phyloP scores from a whole-genome alignment of 179 eudicot species.

The Heliamphora pulchella region DNA sequence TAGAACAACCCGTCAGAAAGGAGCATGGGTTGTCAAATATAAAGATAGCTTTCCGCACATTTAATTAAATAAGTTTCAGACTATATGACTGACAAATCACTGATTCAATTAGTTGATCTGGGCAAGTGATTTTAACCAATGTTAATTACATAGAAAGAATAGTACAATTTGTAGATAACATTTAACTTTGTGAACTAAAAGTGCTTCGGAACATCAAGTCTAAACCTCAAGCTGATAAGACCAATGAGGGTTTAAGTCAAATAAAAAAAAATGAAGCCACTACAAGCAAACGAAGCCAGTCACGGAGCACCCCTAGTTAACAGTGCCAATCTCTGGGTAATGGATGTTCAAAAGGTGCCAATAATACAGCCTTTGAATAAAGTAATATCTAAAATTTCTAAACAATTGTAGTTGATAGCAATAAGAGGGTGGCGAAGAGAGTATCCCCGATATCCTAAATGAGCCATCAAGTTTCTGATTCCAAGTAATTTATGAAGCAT shows the following conservation, averaged over 20 bases:
- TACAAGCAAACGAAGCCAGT: not conserved
- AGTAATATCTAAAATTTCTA: not conserved
- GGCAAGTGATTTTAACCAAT: not conserved
- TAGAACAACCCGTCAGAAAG: not conserved
- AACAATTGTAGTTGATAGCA: not conserved
- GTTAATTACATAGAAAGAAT: not conserved
- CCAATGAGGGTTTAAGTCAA: not conserved
- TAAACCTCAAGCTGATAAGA: not conserved
- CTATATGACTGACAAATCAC: not conserved
- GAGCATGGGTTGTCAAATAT: slow-evolving; percentile 1
- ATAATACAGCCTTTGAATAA: not conserved
- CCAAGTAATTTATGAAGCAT: not conserved
- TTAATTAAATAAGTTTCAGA: not conserved
- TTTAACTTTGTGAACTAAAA: not conserved
- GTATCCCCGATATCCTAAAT: not conserved
- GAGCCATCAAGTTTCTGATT: not conserved
- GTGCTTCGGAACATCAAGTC: not conserved
- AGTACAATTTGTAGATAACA: not conserved
- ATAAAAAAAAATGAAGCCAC: not conserved
- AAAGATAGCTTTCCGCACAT: not conserved
- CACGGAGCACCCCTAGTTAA: not conserved
- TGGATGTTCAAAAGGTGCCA: not conserved
- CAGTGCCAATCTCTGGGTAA: not conserved
- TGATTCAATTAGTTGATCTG: not conserved
- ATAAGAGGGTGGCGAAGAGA: not conserved